A percentile compares a stretch with the other conserved stretches of the same genome.
Evolutionary conservation across 2,329 filamentous ascomycete species (phyloP).

Genomic region (Exophiala spinifera): DNA sequence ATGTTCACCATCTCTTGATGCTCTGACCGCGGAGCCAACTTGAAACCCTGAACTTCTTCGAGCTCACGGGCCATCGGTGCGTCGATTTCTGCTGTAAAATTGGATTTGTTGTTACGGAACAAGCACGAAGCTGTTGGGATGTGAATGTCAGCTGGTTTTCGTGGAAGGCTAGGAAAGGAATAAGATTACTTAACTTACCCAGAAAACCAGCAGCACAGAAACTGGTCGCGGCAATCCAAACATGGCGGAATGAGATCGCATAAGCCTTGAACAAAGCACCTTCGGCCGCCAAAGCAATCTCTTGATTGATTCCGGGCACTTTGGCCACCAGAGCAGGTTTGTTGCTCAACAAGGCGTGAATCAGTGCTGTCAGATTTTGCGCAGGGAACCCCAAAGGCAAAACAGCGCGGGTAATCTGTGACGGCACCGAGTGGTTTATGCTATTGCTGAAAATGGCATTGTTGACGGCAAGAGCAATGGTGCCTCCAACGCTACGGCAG

Average conservation of each 20-base stretch:
- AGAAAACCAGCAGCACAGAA: no score
- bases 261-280: slow-evolving; percentile 3
- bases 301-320: slow-evolving; percentile 5
- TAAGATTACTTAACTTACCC: no score
- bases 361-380: background rate
- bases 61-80: no score
- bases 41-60: no score
- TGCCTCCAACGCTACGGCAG: background rate
- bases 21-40: no score
- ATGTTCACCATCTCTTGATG: no score
- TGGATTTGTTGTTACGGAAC: no score
- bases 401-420: slow-evolving; percentile 8
- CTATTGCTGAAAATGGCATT: slow-evolving; percentile 12
- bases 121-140: no score
- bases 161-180: no score
- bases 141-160: no score
- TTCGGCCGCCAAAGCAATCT: slow-evolving; percentile 7
- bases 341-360: slow-evolving; percentile 1
- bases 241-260: slow-evolving; percentile 2
- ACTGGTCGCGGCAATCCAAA: background rate
- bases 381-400: slow-evolving; percentile 6
- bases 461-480: background rate
- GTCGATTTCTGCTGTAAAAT: no score
- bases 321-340: background rate
- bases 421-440: background rate